These are phyloP conservation scores for Candida mattraensis DNA, from an alignment of 805 yeast species.

Conservation along the genomic window DNA sequence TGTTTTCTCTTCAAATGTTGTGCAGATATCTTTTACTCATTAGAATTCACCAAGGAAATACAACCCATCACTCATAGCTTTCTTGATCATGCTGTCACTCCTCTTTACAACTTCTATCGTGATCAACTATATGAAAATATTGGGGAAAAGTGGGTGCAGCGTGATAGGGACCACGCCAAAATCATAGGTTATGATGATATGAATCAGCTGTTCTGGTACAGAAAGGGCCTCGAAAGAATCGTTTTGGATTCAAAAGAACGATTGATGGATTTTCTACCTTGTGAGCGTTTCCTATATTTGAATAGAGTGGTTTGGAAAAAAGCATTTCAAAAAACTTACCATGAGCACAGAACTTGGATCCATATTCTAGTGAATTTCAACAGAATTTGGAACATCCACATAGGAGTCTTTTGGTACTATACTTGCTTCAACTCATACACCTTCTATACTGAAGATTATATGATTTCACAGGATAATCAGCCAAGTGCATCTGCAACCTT, in stretches of 20 bases:
- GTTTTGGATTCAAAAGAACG: conserved; percentile 41
- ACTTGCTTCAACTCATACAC: conserved; percentile 68
- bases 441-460: conserved; percentile 60
- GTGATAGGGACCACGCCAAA: conserved; percentile 63
- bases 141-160: conserved; percentile 44
- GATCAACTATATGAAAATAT: conserved; percentile 50
- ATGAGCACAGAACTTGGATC: conserved; percentile 73
- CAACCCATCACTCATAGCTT: conserved; percentile 39
- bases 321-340: conserved; percentile 72
- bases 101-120: conserved; percentile 62
- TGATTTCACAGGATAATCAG: conserved; percentile 51
- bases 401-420: conserved; percentile 74
- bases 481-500: conserved; percentile 59
- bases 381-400: conserved; percentile 77
- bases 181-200: conserved; percentile 88
- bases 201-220: conserved; percentile 85
- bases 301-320: conserved; percentile 62
- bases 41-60: conserved; percentile 38
- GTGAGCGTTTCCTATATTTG: conserved; percentile 55
- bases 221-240: conserved; percentile 63
- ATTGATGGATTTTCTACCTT: conserved; percentile 53
- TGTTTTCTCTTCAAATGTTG: conserved; percentile 86
- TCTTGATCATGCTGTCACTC: conserved; percentile 71
- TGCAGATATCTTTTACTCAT: conserved; percentile 58
- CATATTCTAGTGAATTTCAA: conserved; percentile 74